Conservation (phyloP, 2,329 filamentous ascomycete genomes). For the Colletotrichum sp. region DNA sequence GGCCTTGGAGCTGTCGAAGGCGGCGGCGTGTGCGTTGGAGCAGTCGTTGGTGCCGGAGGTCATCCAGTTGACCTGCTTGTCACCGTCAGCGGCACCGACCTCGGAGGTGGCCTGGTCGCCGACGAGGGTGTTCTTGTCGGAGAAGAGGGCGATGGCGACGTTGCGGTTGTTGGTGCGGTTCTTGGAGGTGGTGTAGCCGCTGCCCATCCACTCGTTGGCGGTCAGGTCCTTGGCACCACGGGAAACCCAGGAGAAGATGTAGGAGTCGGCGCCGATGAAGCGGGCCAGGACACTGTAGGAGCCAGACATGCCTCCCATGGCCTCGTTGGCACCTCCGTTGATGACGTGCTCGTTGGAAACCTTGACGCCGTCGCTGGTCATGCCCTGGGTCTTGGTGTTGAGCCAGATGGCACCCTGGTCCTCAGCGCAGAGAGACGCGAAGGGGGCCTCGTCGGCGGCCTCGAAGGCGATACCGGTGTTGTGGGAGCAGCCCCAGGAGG, state of each 20-base stretch:
- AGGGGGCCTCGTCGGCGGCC: slow-evolving; percentile 62
- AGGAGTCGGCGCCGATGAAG: slow-evolving; percentile 54
- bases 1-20: slow-evolving; percentile 56
- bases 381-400: slow-evolving; percentile 63
- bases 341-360: slow-evolving; percentile 67
- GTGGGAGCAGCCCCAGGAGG: slow-evolving; percentile 66
- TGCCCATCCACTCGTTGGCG: slow-evolving; percentile 62
- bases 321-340: slow-evolving; percentile 62
- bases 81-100: slow-evolving; percentile 58
- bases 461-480: slow-evolving; percentile 71
- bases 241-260: slow-evolving; percentile 69
- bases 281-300: slow-evolving; percentile 63
- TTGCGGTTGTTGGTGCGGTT: slow-evolving; percentile 65
- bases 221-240: slow-evolving; percentile 61
- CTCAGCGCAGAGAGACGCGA: slow-evolving; percentile 64
- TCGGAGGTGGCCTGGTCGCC: slow-evolving; percentile 57
- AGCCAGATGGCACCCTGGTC: slow-evolving; percentile 70
- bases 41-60: slow-evolving; percentile 56
- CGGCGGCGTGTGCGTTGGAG: slow-evolving; percentile 63
- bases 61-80: slow-evolving; percentile 66
- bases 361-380: slow-evolving; percentile 59
- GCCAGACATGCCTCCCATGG: slow-evolving; percentile 68
- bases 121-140: slow-evolving; percentile 62
- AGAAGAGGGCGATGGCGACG: slow-evolving; percentile 61
- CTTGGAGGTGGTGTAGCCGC: slow-evolving; percentile 54